Evolutionary conservation across 2,329 filamentous ascomycete species (phyloP), one percentile per base, ranked within the genome.

Genomic region (Fusarium veterinarium): DNA sequence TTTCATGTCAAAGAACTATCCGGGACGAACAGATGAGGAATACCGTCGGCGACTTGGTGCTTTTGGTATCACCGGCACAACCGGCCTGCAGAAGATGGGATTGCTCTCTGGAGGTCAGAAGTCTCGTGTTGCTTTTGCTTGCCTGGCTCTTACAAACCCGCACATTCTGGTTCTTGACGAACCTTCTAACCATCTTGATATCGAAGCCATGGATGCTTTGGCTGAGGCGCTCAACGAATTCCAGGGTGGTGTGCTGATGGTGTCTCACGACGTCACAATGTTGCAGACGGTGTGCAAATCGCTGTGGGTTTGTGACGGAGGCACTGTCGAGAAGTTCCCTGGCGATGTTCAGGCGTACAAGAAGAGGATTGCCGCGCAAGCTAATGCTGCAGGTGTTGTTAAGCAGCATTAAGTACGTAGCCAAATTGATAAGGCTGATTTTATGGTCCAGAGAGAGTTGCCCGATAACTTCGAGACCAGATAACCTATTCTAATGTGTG

Each of bases 191-290:
- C 96, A 99, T 83, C 86, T 99, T 78, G 96, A 99, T 90, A 98
- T 99, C 77, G 96, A 99, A 83, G 96, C 96, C 73, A 98, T 99
- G 96, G 96, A 99, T 82, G 95, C 96, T 16, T 86, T 99, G 58
- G 92, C 94, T 8, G 91, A 92, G 35, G 96, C 96, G 20, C 86
- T 99, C 76, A 89, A 91, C 76, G 90, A 91, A 73, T 99, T 98
- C 85, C 89, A 97, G 84, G 96, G 96, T 69, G 96, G 96, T 81
- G 95, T 99, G 62, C 86, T 99, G 78, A 98, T 99, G 95, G 96
- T 99, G 64, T 97, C 93, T 79, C 96, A 99, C 92, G 96, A 99
- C 81, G 96, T 99, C 60, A 98, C 96, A 2, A 98, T 99, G 94
- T 83, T 99, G 82, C 95, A 97, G 86, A 97, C 93, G 59, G 96